Base-by-base conservation (phyloP, 768 basidiomycete species). In the Tricholoma furcatifolium region DNA sequence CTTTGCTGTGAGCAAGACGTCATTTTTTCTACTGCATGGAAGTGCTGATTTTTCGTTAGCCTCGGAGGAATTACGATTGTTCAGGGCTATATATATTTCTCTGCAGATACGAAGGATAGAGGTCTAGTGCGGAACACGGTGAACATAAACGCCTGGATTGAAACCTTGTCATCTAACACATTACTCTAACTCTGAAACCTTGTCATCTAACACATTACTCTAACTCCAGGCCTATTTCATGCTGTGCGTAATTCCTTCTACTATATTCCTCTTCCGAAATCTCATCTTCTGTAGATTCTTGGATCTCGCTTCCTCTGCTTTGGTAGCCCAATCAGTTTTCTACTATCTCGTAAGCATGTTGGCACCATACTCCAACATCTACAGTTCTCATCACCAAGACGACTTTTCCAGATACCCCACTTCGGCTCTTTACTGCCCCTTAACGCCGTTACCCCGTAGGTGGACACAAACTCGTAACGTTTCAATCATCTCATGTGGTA, bases 301-400 rank as follows among this genome's bases (percentile, higher is more conserved):
- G 20, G 76, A 78, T 41, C 41, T 77, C 8, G 50, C 63, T 0
- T 76, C 75, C 1, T 73, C 75, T 1, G 62, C 62, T 20, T 62
- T 78, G 11, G 68, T 75, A 9, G 74, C 72, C 2, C 72, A 77
- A 56, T 74, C 74, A 2, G 63, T 78, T 23, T 76, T 75, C 57
- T 73, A 74, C 55, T 78, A 78, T 52, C 60, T 77, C 48, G 77
- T 75, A 43, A 35, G 64, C 36, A 15, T 21, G 42, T 30, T 10
- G 17, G 4, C 31, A 12, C 7, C 23, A 9, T 20, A 18, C n/a
- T 30, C 24, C n/a, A 45, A 34, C 10, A 18, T 17, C 2, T 20
- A 44, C 0, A 27, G 20, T 6, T 17, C 43, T 49, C 1, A 31
- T 36, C 30, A 34, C 14, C 30, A 8, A 15, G 17, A 6, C 4